A percentile compares a stretch with the other conserved stretches of the same genome.
Evolutionary conservation across 306 rosid genomes (phyloP).

Genomic region (Senna siamea): DNA sequence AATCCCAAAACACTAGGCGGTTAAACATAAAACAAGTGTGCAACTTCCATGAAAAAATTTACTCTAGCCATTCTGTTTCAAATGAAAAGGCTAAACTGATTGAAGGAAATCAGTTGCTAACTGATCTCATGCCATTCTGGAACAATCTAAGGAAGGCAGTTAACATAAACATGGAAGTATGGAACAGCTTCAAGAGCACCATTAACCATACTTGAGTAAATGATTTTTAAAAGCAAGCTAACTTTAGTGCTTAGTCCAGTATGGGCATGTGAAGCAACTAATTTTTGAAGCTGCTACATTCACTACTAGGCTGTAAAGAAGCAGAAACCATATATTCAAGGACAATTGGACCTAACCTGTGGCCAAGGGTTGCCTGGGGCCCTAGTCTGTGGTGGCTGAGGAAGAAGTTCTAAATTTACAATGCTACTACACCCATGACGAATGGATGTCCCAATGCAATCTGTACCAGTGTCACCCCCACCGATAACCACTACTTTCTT

Average conservation of each 20-base stretch:
- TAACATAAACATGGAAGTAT: not conserved
- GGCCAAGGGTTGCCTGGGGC: conserved; percentile 98
- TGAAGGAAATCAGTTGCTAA: not conserved
- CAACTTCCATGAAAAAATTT: not conserved
- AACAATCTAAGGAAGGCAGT: not conserved
- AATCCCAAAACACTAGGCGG: not conserved
- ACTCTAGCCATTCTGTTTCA: conserved; percentile 18
- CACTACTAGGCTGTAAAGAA: not conserved
- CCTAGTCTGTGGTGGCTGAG: conserved; percentile 82
- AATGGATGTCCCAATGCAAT: conserved; percentile 95
- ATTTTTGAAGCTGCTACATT: not conserved
- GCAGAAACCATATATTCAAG: not conserved
- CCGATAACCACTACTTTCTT: conserved; percentile 95
- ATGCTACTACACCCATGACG: conserved; percentile 85
- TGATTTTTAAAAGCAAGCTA: not conserved
- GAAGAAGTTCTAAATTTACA: conserved; percentile 75
- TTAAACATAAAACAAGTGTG: too few species aligned
- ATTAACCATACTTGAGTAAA: not conserved
- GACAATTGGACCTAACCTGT: conserved; percentile 49
- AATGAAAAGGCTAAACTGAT: too few species aligned
- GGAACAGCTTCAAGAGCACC: not conserved
- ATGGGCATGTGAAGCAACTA: not conserved
- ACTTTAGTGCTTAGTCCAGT: not conserved
- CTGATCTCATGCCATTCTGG: not conserved
- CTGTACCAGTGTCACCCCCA: conserved; percentile 99